Conservation (phyloP, 2,329 filamentous ascomycete genomes). For the Aspergillus glaucus region DNA sequence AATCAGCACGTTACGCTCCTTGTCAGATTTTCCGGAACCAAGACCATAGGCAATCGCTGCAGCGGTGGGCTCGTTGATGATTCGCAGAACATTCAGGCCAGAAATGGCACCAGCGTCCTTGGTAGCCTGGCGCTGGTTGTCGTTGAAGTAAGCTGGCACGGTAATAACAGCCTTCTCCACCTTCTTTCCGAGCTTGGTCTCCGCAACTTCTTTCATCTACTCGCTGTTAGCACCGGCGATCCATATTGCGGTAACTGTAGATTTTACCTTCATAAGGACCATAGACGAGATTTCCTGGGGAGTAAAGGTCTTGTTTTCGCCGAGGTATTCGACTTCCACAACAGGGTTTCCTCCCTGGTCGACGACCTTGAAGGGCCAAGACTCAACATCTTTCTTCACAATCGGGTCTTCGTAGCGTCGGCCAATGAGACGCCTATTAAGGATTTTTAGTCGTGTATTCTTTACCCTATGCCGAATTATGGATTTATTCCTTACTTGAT, state of each 20-base stretch:
- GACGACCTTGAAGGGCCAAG: slow-evolving; percentile 98
- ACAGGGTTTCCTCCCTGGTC: slow-evolving; percentile 82
- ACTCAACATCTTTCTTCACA: slow-evolving; percentile 98
- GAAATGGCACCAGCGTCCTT: slow-evolving; percentile 98
- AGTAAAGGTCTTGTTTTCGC: slow-evolving; percentile 91
- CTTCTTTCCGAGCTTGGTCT: slow-evolving; percentile 97
- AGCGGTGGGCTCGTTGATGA: slow-evolving; percentile 99
- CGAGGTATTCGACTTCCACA: slow-evolving; percentile 93
- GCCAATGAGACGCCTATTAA: slow-evolving; percentile 83
- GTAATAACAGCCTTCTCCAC: slow-evolving; percentile 99
- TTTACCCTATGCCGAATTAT: not conserved
- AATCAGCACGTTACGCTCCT: slow-evolving; percentile 98
- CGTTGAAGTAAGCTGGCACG: slow-evolving; percentile 99
- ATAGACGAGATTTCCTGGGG: slow-evolving; percentile 99
- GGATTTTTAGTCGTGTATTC: not conserved
- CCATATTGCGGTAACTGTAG: not conserved
- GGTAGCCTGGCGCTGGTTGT: slow-evolving; percentile 99
- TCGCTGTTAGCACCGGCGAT: slow-evolving; percentile 15
- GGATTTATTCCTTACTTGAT: slow-evolving; percentile 71
- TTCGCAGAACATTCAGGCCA: slow-evolving; percentile 96
- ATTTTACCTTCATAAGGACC: slow-evolving; percentile 89
- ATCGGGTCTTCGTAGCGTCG: slow-evolving; percentile 90
- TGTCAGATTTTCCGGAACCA: slow-evolving; percentile 85
- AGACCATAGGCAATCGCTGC: slow-evolving; percentile 98
- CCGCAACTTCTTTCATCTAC: slow-evolving; percentile 98